Evolutionary conservation across 2,329 filamentous ascomycete species (phyloP).

Genomic region (Aaosphaeria arxii): DNA sequence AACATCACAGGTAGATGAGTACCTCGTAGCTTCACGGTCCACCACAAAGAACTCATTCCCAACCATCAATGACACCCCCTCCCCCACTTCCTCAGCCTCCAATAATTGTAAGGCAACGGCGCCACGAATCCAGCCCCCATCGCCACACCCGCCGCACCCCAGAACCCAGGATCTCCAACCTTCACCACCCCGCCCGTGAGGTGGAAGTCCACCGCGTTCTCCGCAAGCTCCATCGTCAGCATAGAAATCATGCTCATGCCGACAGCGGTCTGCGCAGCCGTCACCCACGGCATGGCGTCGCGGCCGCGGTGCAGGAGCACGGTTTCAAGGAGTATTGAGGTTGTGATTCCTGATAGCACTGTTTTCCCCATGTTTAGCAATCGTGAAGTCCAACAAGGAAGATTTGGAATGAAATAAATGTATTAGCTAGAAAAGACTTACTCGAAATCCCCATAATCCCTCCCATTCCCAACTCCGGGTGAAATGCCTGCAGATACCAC

Average conservation of each 20-base stretch:
- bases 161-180: constrained; percentile 49
- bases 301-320: constrained; percentile 48
- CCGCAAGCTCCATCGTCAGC: constrained; percentile 56
- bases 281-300: constrained; percentile 47
- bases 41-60: neutral
- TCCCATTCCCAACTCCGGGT: constrained; percentile 47
- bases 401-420: neutral
- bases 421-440: constrained; percentile 1
- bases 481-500: constrained; percentile 53
- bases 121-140: constrained; percentile 47
- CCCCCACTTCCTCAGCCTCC: constrained; percentile 48
- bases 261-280: constrained; percentile 51
- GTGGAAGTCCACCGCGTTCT: constrained; percentile 56
- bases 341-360: constrained; percentile 54
- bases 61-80: constrained; percentile 45
- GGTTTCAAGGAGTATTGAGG: constrained; percentile 54
- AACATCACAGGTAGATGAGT: too few species aligned
- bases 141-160: constrained; percentile 49
- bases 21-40: neutral
- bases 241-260: constrained; percentile 61
- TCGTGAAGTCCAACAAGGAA: neutral
- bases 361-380: neutral
- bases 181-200: constrained; percentile 52
- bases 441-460: constrained; percentile 53
- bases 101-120: constrained; percentile 55